These are phyloP conservation scores for Aurinia saxatilis DNA, from an alignment of 345 rosid genomes.

Conservation along the genomic window DNA sequence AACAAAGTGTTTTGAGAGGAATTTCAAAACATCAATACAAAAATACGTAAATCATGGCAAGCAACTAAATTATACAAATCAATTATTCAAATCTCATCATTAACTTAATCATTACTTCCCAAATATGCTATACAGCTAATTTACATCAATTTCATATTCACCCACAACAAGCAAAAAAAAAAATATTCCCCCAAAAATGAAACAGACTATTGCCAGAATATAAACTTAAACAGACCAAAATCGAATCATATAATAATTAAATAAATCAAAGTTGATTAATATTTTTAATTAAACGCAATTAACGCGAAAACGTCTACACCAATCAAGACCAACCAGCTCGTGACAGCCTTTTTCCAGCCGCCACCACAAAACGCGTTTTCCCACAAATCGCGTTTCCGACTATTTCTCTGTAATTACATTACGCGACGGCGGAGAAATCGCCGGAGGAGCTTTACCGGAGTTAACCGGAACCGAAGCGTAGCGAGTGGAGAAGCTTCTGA, in stretches of 20 bases:
- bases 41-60: background rate
- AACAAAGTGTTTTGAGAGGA: too few species aligned
- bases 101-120: constrained; percentile 14
- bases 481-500: constrained; percentile 60
- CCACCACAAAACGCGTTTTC: constrained; percentile 20
- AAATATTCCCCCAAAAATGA: background rate
- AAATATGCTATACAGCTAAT: constrained; percentile 23
- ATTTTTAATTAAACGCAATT: constrained; percentile 4
- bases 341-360: constrained; percentile 14
- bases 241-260: background rate
- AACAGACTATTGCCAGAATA: background rate
- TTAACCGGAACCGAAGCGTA: constrained; percentile 42
- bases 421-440: constrained; percentile 13
- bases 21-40: too few species aligned
- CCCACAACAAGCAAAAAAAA: background rate
- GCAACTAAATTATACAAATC: background rate
- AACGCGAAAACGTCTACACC: constrained; percentile 12
- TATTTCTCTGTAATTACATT: constrained; percentile 17
- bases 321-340: constrained; percentile 7
- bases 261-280: background rate
- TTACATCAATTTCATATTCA: constrained; percentile 1
- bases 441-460: constrained; percentile 17
- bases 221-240: background rate
- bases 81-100: background rate
- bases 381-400: constrained; percentile 26